A percentile compares a stretch with the other conserved stretches of the same genome.
These are phyloP conservation scores for Fusarium veterinarium DNA, from an alignment of 2,329 filamentous ascomycete genomes.

Conservation along the genomic window DNA sequence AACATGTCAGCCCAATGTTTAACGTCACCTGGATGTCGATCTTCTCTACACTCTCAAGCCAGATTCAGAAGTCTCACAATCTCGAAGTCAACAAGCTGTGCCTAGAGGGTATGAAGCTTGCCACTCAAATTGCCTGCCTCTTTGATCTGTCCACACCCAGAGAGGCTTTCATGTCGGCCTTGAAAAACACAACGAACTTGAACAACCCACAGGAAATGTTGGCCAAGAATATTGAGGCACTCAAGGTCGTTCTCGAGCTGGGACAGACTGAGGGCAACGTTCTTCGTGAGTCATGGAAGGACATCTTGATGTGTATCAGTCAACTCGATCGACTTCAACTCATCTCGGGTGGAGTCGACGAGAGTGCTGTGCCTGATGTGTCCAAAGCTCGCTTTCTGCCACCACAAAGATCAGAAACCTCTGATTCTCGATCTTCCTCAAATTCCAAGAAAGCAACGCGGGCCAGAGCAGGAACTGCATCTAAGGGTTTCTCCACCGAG, in stretches of 20 bases:
- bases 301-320: constrained; percentile 93
- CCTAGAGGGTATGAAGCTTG: constrained; percentile 94
- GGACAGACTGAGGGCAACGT: constrained; percentile 93
- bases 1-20: constrained; percentile 98
- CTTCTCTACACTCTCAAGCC: constrained; percentile 91
- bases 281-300: constrained; percentile 91
- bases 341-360: constrained; percentile 93
- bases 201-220: constrained; percentile 96
- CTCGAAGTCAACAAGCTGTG: constrained; percentile 91
- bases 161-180: constrained; percentile 91
- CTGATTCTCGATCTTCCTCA: constrained; percentile 73
- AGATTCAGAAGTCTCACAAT: constrained; percentile 93
- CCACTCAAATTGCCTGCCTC: constrained; percentile 90
- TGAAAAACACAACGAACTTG: constrained; percentile 94
- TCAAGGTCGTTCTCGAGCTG: constrained; percentile 91
- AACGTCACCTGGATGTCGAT: constrained; percentile 99
- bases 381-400: constrained; percentile 81
- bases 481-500: constrained; percentile 77
- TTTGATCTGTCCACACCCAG: constrained; percentile 94
- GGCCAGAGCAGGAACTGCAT: constrained; percentile 66
- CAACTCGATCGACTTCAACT: constrained; percentile 95
- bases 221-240: constrained; percentile 93
- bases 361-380: constrained; percentile 91
- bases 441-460: constrained; percentile 64
- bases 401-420: constrained; percentile 64